Evolutionary conservation across 2,329 filamentous ascomycete species (phyloP).

Genomic region (Lasiodiplodia sp.): DNA sequence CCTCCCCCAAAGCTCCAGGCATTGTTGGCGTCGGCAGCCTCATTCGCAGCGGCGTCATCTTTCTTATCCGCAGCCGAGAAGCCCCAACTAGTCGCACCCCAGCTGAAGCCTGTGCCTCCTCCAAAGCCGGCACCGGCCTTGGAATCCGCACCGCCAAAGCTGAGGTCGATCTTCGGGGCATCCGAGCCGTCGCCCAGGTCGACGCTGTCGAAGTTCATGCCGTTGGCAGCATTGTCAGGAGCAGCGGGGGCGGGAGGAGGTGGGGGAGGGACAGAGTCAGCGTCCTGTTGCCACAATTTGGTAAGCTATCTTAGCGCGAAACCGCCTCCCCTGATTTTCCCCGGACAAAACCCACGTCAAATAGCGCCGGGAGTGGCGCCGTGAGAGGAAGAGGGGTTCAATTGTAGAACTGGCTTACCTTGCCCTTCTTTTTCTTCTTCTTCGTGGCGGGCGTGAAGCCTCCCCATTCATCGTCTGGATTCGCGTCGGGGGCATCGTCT

Average conservation of each 20-base stretch:
- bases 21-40: slow-evolving; percentile 31
- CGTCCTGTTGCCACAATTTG: slow-evolving; percentile 18
- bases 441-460: slow-evolving; percentile 52
- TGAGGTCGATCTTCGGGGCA: slow-evolving; percentile 55
- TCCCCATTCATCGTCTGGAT: slow-evolving; percentile 52
- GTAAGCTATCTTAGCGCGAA: slow-evolving; percentile 26
- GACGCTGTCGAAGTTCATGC: slow-evolving; percentile 56
- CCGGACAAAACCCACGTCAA: slow-evolving; percentile 1
- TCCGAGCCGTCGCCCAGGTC: slow-evolving; percentile 49
- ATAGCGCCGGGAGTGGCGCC: slow-evolving; percentile 12
- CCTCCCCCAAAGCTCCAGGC: slow-evolving; percentile 12
- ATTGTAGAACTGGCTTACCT: slow-evolving; percentile 49
- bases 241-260: slow-evolving; percentile 40
- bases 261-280: slow-evolving; percentile 32
- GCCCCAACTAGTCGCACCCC: slow-evolving; percentile 46
- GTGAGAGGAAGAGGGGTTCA: background rate
- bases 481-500: slow-evolving; percentile 35
- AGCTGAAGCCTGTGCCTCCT: slow-evolving; percentile 45
- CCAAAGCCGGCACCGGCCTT: slow-evolving; percentile 34
- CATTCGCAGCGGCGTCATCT: slow-evolving; percentile 33
- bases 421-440: slow-evolving; percentile 63
- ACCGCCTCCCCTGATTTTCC: slow-evolving; percentile 13
- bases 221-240: slow-evolving; percentile 41
- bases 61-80: slow-evolving; percentile 35
- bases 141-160: slow-evolving; percentile 47